These are phyloP conservation scores for Bromus sterilis DNA, from an alignment of 176 grass and related monocot genomes.

Conservation along the genomic window DNA sequence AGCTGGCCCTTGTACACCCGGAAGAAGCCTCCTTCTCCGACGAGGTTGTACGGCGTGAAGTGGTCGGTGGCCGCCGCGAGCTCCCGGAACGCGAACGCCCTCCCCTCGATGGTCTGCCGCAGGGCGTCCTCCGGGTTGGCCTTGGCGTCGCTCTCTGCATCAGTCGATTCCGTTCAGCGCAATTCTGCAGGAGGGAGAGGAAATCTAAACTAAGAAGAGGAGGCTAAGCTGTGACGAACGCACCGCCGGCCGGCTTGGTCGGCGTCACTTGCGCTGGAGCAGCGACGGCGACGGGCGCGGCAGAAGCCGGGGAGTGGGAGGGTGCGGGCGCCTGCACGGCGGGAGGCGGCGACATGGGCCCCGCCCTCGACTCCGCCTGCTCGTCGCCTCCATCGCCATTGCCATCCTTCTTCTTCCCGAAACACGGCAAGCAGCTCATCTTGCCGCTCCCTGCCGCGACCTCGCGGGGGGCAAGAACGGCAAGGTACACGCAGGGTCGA, in stretches of 20 bases:
- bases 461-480: not conserved
- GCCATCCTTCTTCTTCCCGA: slow-evolving; percentile 25
- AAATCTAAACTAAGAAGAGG: not conserved
- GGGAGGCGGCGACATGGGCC: slow-evolving; percentile 27
- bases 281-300: not conserved
- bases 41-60: slow-evolving; percentile 61
- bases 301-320: not conserved
- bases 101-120: slow-evolving; percentile 24
- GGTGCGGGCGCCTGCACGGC: not conserved
- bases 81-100: slow-evolving; percentile 65
- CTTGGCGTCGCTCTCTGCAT: slow-evolving; percentile 16
- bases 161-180: not conserved
- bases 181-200: not conserved
- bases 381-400: not conserved
- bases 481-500: not conserved
- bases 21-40: slow-evolving; percentile 67
- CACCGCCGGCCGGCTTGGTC: not conserved
- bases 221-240: not conserved
- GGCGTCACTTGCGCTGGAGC: not conserved
- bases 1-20: slow-evolving; percentile 68
- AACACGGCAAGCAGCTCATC: slow-evolving; percentile 77
- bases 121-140: not conserved
- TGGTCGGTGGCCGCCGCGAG: slow-evolving; percentile 71
- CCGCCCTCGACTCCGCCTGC: not conserved
- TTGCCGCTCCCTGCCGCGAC: slow-evolving; percentile 15